A percentile compares a stretch with the other conserved stretches of the same genome.
phyloP scores from a whole-genome alignment of 148 eudicot species.

The Mesembryanthemum crystallinum region DNA sequence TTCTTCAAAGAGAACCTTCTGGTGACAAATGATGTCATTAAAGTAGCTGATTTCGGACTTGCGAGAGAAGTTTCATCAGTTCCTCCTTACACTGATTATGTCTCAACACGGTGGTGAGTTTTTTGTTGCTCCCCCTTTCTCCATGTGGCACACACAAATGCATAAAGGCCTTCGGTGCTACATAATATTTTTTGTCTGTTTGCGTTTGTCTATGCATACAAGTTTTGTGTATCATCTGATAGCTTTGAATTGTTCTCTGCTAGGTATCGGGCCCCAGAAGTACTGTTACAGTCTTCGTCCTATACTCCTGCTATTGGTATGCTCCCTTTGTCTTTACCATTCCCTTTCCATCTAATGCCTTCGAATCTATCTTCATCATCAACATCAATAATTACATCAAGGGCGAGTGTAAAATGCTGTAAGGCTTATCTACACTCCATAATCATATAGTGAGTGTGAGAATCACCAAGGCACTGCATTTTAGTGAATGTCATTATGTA shows the following conservation, averaged over 20 bases:
- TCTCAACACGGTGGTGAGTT: conserved; percentile 93
- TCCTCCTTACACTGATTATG: conserved; percentile 97
- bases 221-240: conserved; percentile 6
- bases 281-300: conserved; percentile 65
- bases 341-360: too few relatives aligned
- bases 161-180: background rate
- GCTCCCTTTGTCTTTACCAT: conserved; percentile 7
- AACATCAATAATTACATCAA: background rate
- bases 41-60: conserved; percentile 96
- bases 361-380: background rate
- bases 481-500: background rate
- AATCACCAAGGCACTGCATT: background rate
- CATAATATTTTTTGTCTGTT: background rate
- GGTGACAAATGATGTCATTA: conserved; percentile 67
- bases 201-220: background rate
- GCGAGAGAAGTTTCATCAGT: conserved; percentile 79
- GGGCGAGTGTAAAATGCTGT: background rate
- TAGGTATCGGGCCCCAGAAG: conserved; percentile 99
- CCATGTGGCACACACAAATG: background rate
- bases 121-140: background rate
- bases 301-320: conserved; percentile 93
- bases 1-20: conserved; percentile 68
- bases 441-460: background rate
- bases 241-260: conserved; percentile 16
- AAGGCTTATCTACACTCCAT: background rate